Evolutionary conservation across 2,329 filamentous ascomycete genomes (phyloP), one percentile per base, ranked within the genome.

Genomic region (Colletotrichum sp.): DNA sequence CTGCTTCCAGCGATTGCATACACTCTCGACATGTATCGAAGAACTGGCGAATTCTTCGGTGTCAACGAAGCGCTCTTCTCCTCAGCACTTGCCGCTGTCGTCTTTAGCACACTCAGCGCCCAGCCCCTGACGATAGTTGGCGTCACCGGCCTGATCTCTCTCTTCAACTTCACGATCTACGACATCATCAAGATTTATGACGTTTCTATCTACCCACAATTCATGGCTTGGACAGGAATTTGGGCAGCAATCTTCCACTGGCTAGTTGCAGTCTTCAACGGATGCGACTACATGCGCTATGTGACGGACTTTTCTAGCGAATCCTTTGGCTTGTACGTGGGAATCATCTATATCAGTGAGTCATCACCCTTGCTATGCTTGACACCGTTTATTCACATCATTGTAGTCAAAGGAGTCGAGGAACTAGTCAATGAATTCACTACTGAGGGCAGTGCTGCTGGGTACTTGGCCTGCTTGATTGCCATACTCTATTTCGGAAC

Each of bases 161-260:
- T 90, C 0, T 92, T 92, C 84, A 91, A 91, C 80, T 91, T 90
- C 79, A 92, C 90, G 28, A 90, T 91, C 76, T 92, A 90, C 81
- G 89, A 91, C 74, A 91, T 92, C 69, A 85, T 90, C 60, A 81
- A 81, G 30, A 83, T 83, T 15, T 87, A 91, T 75, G 88, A 90
- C 55, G 85, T 87, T 4, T 78, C 82, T 2, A 82, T 90, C 8
- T 91, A 91, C 79, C 87, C 89, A 1, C 85, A 87, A 64, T 90
- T 91, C 79, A 90, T 91, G 81, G 87, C 86, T 6, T 91, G 90
- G 90, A 87, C 89, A 0, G 87, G 86, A 2, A 91, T 92, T 26
- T 92, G 89, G 90, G 88, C 88, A 0, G 89, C 89, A 2, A 88
- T 91, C 21, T 89, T 90, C 59, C 90, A 92, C 79, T 92, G 89